phyloP scores from a whole-genome alignment of 2,329 filamentous ascomycete species.

The Botrytis hyacinthi region DNA sequence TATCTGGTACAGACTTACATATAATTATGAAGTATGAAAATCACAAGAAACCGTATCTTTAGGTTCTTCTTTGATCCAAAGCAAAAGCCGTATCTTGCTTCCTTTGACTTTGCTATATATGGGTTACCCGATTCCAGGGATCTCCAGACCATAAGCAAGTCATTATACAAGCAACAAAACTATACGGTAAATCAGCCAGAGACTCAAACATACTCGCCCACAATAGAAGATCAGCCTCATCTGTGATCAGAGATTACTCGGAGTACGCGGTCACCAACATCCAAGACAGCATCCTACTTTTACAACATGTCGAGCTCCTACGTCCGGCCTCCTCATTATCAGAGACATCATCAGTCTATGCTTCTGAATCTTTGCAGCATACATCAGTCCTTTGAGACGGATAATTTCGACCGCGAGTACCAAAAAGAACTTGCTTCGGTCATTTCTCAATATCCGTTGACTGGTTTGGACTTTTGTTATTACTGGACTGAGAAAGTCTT shows the following conservation, averaged over 20 bases:
- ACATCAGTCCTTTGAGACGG: neutral
- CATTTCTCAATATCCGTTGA: neutral
- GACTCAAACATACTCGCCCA: neutral
- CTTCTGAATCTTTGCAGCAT: neutral
- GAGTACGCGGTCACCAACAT: neutral
- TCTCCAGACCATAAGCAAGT: neutral
- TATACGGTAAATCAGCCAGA: neutral
- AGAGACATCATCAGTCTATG: slow-evolving; percentile 11
- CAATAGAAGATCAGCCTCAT: neutral
- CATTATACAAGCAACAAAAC: neutral
- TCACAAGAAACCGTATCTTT: neutral
- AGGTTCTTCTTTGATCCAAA: neutral
- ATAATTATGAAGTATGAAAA: neutral
- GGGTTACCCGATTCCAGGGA: neutral
- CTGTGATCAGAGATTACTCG: no score
- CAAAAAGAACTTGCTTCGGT: neutral
- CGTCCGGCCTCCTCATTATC: neutral
- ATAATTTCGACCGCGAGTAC: slow-evolving; percentile 5
- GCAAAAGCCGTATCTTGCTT: neutral
- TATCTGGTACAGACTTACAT: neutral
- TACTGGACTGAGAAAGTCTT: slow-evolving; percentile 6
- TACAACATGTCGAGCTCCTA: neutral
- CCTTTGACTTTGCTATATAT: neutral
- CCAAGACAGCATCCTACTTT: neutral
- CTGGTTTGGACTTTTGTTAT: slow-evolving; percentile 7